Evolutionary conservation across 805 yeast genomes (phyloP).

Genomic region (Alloascoidea africana): DNA sequence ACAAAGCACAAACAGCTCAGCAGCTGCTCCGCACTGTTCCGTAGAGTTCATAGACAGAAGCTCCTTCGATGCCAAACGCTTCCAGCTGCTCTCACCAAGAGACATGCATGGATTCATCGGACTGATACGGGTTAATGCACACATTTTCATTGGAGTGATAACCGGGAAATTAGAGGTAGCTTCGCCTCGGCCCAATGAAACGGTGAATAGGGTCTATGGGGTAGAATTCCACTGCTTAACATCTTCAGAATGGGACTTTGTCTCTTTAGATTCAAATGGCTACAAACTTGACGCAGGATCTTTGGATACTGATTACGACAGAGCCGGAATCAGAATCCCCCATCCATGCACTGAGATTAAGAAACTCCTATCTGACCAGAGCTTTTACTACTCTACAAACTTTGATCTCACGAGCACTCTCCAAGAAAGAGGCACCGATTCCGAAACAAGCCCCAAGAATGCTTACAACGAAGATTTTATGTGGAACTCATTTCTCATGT

Average conservation of each 20-base stretch:
- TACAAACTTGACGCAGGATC: constrained; percentile 28
- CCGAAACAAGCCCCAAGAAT: constrained; percentile 12
- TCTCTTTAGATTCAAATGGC: constrained; percentile 55
- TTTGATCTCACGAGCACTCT: constrained; percentile 83
- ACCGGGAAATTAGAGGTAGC: constrained; percentile 72
- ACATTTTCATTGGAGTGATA: constrained; percentile 64
- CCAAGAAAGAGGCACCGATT: constrained; percentile 48
- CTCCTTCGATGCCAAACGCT: constrained; percentile 22
- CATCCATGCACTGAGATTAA: constrained; percentile 79
- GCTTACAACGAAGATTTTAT: constrained; percentile 73
- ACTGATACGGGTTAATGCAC: constrained; percentile 49
- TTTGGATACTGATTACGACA: constrained; percentile 6
- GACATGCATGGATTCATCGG: constrained; percentile 54
- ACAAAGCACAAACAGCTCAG: constrained; percentile 4
- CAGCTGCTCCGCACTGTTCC: constrained; percentile 16
- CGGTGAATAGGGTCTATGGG: constrained; percentile 64
- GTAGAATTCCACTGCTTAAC: constrained; percentile 79
- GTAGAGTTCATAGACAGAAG: constrained; percentile 30
- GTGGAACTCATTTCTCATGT: constrained; percentile 94
- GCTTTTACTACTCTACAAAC: constrained; percentile 83
- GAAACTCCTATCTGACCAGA: constrained; percentile 71
- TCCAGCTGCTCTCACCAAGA: constrained; percentile 20
- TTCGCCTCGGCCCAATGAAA: constrained; percentile 62
- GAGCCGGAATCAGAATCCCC: constrained; percentile 16
- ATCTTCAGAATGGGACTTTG: constrained; percentile 64